phyloP scores from a whole-genome alignment of 108 stramenopile genomes.

The Licmophora abbreviata region DNA sequence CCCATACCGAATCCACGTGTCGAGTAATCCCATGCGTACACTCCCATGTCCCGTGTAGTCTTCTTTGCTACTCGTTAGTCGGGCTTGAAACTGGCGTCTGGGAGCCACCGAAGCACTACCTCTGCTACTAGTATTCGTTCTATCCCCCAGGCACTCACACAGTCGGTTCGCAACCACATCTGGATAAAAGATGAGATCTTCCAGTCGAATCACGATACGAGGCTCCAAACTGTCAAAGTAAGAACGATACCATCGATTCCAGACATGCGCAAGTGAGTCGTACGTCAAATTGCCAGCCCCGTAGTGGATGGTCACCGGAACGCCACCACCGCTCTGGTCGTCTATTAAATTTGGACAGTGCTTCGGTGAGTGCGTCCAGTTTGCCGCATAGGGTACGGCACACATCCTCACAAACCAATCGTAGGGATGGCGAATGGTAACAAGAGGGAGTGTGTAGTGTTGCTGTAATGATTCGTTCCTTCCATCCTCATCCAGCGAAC shows the following conservation, averaged over 20 bases:
- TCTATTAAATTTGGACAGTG: constrained; percentile 54
- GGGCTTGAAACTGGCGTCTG: too few species aligned
- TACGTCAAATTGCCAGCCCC: constrained; percentile 10
- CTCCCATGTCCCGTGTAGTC: constrained; percentile 22
- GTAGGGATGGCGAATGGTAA: constrained; percentile 64
- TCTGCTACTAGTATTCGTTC: too few species aligned
- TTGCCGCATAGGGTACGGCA: constrained; percentile 50
- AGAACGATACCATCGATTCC: constrained; percentile 53
- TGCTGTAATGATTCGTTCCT: too few species aligned
- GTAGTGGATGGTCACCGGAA: constrained; percentile 7
- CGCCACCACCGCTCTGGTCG: background rate
- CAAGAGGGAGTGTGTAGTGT: too few species aligned
- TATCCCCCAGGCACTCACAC: constrained; percentile 69
- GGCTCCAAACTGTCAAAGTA: constrained; percentile 43
- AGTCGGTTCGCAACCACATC: constrained; percentile 40
- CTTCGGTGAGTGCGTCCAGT: constrained; percentile 36
- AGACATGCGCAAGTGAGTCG: constrained; percentile 49
- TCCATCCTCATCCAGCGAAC: too few species aligned
- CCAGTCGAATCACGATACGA: constrained; percentile 37
- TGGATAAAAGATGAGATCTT: constrained; percentile 41
- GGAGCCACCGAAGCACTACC: too few species aligned
- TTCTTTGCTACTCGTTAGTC: too few species aligned
- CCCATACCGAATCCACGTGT: constrained; percentile 55
- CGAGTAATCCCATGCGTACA: constrained; percentile 31
- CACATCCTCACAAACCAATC: constrained; percentile 77